Conservation (phyloP, 768 basidiomycete species). For the Boletus reticulatus region DNA sequence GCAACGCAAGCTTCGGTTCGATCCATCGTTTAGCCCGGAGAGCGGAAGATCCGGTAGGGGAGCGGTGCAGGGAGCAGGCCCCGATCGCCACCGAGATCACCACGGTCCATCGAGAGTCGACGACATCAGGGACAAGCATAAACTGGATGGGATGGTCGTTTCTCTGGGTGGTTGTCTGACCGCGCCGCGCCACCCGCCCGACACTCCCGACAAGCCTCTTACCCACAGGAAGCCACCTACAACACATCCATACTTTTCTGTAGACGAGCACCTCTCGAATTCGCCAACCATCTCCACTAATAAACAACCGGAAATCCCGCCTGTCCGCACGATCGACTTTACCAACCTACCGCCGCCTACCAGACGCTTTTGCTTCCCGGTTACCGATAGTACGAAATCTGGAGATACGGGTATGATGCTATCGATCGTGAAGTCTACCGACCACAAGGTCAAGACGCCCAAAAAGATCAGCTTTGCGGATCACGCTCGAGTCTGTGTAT, state of each 20-base stretch:
- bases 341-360: constrained; percentile 16
- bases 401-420: neutral
- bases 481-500: constrained; percentile 22
- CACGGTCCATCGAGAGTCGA: neutral
- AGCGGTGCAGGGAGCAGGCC: neutral
- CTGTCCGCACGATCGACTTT: constrained; percentile 29
- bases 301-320: neutral
- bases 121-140: neutral
- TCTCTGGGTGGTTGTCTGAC: neutral
- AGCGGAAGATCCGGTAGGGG: neutral
- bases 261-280: neutral
- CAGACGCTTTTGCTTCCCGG: constrained; percentile 14
- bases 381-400: neutral
- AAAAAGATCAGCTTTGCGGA: constrained; percentile 28
- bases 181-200: neutral
- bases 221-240: neutral
- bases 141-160: neutral
- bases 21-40: constrained; percentile 22
- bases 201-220: constrained; percentile 11
- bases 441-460: constrained; percentile 17
- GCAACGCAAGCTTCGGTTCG: constrained; percentile 25
- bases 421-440: constrained; percentile 5
- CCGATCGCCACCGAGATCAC: constrained; percentile 2
- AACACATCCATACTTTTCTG: neutral
- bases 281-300: neutral